Evolutionary conservation across 1,284 basidiomycete species (phyloP), one percentile per base, ranked within the genome.

Genomic region (Pseudozyma flocculosa): DNA sequence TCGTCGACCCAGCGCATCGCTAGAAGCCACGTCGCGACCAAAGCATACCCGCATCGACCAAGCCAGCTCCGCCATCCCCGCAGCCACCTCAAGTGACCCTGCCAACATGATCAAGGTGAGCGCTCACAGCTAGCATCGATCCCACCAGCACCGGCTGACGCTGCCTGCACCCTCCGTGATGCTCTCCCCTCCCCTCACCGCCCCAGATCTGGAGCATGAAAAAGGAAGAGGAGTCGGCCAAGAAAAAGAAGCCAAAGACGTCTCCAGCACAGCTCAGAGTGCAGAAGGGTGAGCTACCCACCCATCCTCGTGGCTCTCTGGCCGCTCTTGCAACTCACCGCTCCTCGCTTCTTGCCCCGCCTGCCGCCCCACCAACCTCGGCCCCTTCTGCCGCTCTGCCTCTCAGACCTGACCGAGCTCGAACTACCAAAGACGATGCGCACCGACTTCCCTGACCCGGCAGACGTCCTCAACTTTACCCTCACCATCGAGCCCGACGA

Each of bases 181-280:
- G n/a, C n/a, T n/a, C n/a, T n/a, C n/a, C n/a, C n/a, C n/a, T n/a
- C n/a, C n/a, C n/a, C n/a, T n/a, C n/a, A n/a, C n/a, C n/a, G n/a
- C n/a, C n/a, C n/a, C n/a, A 73, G 72, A 70, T 76, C 42, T 76
- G 74, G 74, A 66, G 61, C 34, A 70, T 75, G 69, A 73, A 72
- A 48, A 75, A 73, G 48, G 74, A 76, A 45, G 74, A 76, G 43
- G 52, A 67, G 58, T 70, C 66, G 24, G 54, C 54, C 48, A 64
- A 58, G 48, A 73, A 71, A 61, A 65, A 69, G 61, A 70, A 73
- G 64, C 73, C 73, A 39, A 96, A 95, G 85, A 95, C 90, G 46
- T 91, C 89, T 71, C 92, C 94, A 13, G 94, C 95, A 30, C 93
- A 97, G 80, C 88, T 99, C 77, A 87, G 94, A 50, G 92, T 97